Evolutionary conservation across 345 rosid species (phyloP), one percentile per base, ranked within the genome.

Genomic region (Citrus glauca): DNA sequence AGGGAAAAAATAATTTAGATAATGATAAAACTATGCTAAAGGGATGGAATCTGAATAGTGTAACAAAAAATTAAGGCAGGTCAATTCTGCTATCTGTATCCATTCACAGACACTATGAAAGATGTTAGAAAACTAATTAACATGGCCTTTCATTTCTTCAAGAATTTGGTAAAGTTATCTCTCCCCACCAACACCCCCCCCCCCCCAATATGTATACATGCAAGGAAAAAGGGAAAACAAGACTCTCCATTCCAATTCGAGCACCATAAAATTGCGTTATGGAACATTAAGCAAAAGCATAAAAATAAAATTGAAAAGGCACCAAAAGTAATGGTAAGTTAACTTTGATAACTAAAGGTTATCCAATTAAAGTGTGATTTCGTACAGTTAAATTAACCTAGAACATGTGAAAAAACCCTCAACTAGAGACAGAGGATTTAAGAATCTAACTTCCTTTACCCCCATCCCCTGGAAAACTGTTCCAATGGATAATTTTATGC

Each of bases 1-100:
- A 63, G 75, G 63, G 42, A 79, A 59, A 53, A 61, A 55, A 75
- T 40, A 45, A 65, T 8, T 59, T 64, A 50, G 45, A 55, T 25
- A 45, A 63, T 55, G 30, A 80, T 28, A 56, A 64, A 74, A 37
- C 0, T 78, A 62, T 38, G 53, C 14, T 9, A 28, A 22, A 77
- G 56, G 61, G 59, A 32, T 60, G 63, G 50, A 72, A 75, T 53
- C 37, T 19, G 19, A 45, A 24, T 32, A 74, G 40, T 37, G 25
- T 45, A 28, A 74, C 25, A 20, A 63, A 63, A 30, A 28, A 62
- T 37, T 38, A 62, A 28, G 69, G 60, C 30, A 75, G 35, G 35
- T 27, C 10, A 70, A 59, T 30, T 45, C 37, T 8, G 2, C 63
- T 40, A 75, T 25, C 33, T 7, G 45, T 38, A 35, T 48, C 56